Conservation (phyloP, 2,329 filamentous ascomycete species). For the Mollisiaceae sp. region DNA sequence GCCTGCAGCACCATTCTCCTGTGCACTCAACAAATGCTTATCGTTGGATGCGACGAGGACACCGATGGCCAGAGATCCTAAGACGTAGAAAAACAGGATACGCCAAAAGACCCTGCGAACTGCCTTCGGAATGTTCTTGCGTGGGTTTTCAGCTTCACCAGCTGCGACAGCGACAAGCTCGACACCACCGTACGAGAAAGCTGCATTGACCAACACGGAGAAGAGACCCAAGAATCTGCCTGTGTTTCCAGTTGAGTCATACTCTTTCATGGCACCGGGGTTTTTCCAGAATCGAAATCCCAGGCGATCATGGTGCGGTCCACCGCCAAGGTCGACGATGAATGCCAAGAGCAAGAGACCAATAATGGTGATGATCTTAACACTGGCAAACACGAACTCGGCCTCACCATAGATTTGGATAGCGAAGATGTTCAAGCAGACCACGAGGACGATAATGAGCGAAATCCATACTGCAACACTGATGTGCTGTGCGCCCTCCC, state of each 20-base stretch:
- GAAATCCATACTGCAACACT: slow-evolving; percentile 45
- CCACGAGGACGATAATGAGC: slow-evolving; percentile 47
- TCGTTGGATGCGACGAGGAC: slow-evolving; percentile 75
- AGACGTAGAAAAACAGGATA: slow-evolving; percentile 74
- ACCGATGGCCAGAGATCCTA: slow-evolving; percentile 73
- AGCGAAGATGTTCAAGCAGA: slow-evolving; percentile 59
- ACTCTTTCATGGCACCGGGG: slow-evolving; percentile 72
- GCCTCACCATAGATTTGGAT: slow-evolving; percentile 64
- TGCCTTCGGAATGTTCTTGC: slow-evolving; percentile 71
- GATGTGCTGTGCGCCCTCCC: slow-evolving; percentile 43
- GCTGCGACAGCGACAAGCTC: slow-evolving; percentile 55
- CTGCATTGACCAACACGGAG: slow-evolving; percentile 53
- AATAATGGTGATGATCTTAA: slow-evolving; percentile 63
- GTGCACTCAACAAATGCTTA: slow-evolving; percentile 64
- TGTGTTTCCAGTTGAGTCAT: slow-evolving; percentile 65
- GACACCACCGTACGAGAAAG: slow-evolving; percentile 54
- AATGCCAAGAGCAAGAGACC: slow-evolving; percentile 79
- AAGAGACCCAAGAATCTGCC: slow-evolving; percentile 74
- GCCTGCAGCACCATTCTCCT: slow-evolving; percentile 61
- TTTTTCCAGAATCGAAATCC: slow-evolving; percentile 73
- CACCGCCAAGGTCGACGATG: slow-evolving; percentile 82
- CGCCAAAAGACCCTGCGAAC: slow-evolving; percentile 83
- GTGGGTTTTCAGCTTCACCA: slow-evolving; percentile 74
- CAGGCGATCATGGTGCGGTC: slow-evolving; percentile 72
- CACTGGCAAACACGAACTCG: slow-evolving; percentile 64